These are phyloP conservation scores for Jamesozyma hellenica DNA, from an alignment of 805 yeast genomes.

Conservation along the genomic window DNA sequence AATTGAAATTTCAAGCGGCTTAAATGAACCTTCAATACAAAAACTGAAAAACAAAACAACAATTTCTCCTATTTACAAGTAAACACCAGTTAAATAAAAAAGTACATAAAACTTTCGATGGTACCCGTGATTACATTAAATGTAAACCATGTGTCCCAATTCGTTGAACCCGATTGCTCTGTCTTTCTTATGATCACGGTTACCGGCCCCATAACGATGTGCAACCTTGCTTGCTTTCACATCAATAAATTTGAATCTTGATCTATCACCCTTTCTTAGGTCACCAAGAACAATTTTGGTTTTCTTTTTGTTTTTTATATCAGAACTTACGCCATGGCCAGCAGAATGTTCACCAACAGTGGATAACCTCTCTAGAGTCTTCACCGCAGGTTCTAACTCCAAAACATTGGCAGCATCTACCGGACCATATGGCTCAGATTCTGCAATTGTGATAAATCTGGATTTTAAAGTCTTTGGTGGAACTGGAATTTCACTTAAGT, in stretches of 20 bases:
- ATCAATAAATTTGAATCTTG: conserved; percentile 62
- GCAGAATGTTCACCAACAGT: conserved; percentile 42
- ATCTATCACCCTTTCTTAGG: conserved; percentile 57
- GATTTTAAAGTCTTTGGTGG: conserved; percentile 75
- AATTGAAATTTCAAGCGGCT: no score
- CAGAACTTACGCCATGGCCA: conserved; percentile 32
- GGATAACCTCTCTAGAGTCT: conserved; percentile 60
- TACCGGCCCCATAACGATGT: conserved; percentile 79
- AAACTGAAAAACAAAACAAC: neutral
- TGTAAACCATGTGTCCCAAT: conserved; percentile 44
- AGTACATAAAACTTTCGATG: no score
- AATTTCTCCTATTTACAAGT: neutral
- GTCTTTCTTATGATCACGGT: conserved; percentile 80
- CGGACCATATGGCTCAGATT: conserved; percentile 92
- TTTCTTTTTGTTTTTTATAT: conserved; percentile 20
- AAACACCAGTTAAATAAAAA: neutral
- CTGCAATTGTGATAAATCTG: conserved; percentile 81
- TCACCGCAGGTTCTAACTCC: conserved; percentile 79
- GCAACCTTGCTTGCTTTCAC: conserved; percentile 82
- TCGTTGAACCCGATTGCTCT: conserved; percentile 65
- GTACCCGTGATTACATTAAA: no score
- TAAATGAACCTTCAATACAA: no score
- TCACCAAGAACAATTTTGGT: conserved; percentile 44
- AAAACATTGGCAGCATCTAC: conserved; percentile 83
- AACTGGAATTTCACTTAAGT: conserved; percentile 87